These are phyloP conservation scores for Candida sanyaensis DNA, from an alignment of 1,139 yeast genomes.

Conservation along the genomic window DNA sequence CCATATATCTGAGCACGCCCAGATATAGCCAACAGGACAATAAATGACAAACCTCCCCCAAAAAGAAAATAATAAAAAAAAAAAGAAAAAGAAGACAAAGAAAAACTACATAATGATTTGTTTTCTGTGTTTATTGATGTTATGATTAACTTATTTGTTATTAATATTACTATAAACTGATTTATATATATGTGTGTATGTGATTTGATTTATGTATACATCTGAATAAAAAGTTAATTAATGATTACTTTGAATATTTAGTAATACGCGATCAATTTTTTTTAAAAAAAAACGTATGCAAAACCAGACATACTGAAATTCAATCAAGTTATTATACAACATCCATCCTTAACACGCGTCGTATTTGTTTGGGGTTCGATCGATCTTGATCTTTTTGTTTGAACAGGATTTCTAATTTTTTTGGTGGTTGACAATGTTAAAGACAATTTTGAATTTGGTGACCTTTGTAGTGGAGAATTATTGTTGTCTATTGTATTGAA, in stretches of 20 bases:
- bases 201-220: background rate
- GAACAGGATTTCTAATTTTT: background rate
- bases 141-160: background rate
- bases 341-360: background rate
- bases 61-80: no score
- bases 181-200: background rate
- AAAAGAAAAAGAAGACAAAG: background rate
- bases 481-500: background rate
- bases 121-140: no score
- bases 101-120: no score
- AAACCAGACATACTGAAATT: background rate
- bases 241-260: background rate
- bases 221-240: background rate
- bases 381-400: background rate
- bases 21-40: slow-evolving; percentile 24
- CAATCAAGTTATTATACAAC: slow-evolving; percentile 2
- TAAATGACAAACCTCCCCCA: background rate
- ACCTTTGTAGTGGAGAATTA: background rate
- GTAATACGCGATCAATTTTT: background rate
- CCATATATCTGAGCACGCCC: slow-evolving; percentile 71
- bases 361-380: background rate
- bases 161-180: background rate
- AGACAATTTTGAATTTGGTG: background rate
- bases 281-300: background rate
- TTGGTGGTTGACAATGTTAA: background rate